phyloP scores from a whole-genome alignment of 306 rosid species.

The Vigna nakashimae region DNA sequence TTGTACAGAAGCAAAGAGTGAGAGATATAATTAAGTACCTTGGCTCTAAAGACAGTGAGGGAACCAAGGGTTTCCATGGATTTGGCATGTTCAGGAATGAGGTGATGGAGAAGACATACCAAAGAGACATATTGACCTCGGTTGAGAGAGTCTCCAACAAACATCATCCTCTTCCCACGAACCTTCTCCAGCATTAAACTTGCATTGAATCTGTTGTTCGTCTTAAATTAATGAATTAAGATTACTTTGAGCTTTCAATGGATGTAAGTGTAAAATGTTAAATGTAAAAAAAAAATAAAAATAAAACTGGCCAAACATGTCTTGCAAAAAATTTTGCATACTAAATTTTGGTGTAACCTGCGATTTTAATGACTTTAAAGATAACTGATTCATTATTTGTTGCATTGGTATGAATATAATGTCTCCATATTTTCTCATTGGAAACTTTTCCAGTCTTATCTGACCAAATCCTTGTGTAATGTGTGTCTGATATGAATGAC shows the following conservation, averaged over 20 bases:
- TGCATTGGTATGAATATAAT: background rate
- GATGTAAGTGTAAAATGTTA: background rate
- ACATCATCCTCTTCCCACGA: slow-evolving; percentile 94
- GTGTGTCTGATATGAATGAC: background rate
- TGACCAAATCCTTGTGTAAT: background rate
- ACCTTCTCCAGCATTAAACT: slow-evolving; percentile 83
- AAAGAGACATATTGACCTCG: slow-evolving; percentile 90
- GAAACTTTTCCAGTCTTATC: background rate
- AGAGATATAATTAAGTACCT: slow-evolving; percentile 50
- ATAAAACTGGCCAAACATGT: no score
- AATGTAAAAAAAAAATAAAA: no score
- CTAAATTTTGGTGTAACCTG: background rate
- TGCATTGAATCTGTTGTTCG: slow-evolving; percentile 74
- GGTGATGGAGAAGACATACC: slow-evolving; percentile 81
- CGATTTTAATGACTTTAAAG: background rate
- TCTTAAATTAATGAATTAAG: slow-evolving; percentile 6
- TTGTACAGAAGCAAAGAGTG: background rate
- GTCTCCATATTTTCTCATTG: background rate
- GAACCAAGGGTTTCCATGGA: slow-evolving; percentile 91
- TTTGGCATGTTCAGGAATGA: slow-evolving; percentile 71
- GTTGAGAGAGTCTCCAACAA: slow-evolving; percentile 87
- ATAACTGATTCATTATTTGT: background rate
- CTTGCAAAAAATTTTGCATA: background rate
- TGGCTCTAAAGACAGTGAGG: slow-evolving; percentile 85
- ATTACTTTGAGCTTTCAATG: background rate